Base-by-base conservation (phyloP, 2,329 filamentous ascomycete genomes). In the Beauveria pseudobassiana region DNA sequence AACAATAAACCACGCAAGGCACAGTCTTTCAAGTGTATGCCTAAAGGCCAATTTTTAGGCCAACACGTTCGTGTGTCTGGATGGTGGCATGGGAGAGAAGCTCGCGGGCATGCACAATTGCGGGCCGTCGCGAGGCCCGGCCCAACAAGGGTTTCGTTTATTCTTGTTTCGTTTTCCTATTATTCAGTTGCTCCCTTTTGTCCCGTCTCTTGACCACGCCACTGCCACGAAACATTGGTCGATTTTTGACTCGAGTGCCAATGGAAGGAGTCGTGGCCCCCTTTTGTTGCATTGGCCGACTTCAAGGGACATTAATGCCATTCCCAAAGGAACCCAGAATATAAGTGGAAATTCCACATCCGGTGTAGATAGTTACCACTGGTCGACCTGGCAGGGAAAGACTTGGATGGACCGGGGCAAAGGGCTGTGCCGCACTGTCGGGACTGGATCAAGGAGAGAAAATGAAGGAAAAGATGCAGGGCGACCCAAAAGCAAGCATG, bases 401-500 rank as follows among this genome's bases (percentile, higher is more conserved):
- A 34, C 9, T 9, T 34, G 2, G 30, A 12, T 34, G 30, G 22
- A 28, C 46, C 46, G 6, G 24, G 22, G 12, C 24, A 34, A 34
- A 34, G 30, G 30, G 30, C 30, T 34, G 54, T 40, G 54, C 54
- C 54, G 43, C 54, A 57, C 48, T 57, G 34, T 42, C 46, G 56
- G 56, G 46, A 59, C 20, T 28, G 18, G 18, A 59, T 16, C 22
- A 59, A 51, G 30, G 43, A 50, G 56, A 46, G 43, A 42, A 34
- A 10, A 34, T 34, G 30, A 3, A 34, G 30, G 10, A 5, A 34
- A 34, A 10, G 30, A 34, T 28, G 45, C 56, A 59, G 43, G 28
- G 54, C 54, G 54, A 57, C 53, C 26, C n/a, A 40, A 57, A 57
- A 57, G 43, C 26, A 57, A 57, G 54, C 12, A 57, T 26, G 43